A percentile compares a stretch with the other conserved stretches of the same genome.
Conservation (phyloP, 139 green algal species). For the Tetraselmis chui region DNA sequence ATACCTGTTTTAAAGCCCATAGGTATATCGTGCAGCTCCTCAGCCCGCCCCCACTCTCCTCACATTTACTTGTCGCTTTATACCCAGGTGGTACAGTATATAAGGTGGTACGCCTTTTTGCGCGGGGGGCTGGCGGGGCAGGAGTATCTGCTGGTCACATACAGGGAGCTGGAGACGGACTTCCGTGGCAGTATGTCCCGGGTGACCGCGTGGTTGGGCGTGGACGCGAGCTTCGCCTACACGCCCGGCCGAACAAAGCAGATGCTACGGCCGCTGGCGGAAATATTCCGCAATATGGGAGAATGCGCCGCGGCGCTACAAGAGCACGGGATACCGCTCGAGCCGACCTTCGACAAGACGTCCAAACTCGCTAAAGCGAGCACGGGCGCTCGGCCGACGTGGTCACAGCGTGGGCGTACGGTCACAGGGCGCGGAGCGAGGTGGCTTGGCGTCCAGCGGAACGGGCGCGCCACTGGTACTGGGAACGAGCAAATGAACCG, state of each 20-base stretch:
- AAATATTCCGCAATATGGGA: neutral
- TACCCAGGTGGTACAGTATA: no score
- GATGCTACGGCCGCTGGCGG: neutral
- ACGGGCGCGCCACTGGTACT: no score
- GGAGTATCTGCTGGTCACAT: neutral
- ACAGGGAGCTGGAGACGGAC: neutral
- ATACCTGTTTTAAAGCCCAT: no score
- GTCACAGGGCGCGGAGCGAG: no score
- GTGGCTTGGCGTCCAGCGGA: no score
- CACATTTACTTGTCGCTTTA: no score
- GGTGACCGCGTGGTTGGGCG: neutral
- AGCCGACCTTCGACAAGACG: neutral
- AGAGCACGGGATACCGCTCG: neutral
- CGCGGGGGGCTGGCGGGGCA: neutral
- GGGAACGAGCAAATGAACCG: no score
- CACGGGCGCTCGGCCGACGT: no score
- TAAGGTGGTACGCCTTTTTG: neutral
- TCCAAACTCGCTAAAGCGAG: no score
- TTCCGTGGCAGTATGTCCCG: neutral
- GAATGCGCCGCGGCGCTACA: neutral
- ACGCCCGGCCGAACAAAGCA: neutral
- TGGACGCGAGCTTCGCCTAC: neutral
- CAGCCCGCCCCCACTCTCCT: neutral
- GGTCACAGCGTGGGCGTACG: no score
- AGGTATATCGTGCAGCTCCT: neutral